Base-by-base conservation (phyloP, 176 grass and related monocot genomes). In the Ampelocalamus luodianensis region DNA sequence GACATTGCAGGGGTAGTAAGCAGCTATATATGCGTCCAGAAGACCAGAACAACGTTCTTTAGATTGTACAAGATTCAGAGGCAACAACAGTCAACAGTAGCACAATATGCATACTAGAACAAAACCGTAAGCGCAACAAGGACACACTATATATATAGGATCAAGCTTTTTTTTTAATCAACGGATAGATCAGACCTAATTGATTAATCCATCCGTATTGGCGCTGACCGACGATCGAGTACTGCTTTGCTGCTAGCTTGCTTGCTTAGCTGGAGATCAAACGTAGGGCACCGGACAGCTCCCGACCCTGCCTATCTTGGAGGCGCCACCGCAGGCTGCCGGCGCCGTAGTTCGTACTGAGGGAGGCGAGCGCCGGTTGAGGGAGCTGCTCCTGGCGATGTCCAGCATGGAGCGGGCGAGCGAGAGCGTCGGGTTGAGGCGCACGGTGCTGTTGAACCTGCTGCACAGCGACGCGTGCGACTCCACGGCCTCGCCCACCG, bases 371-470 rank as follows among this genome's bases (percentile, higher is more conserved):
- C 16, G 56, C 7, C 55, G 77, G 34, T 23, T 65, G 55, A 74
- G 14, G 48, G 27, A 72, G 69, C 77, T 85, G 49, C 77, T 82
- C 76, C 79, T 85, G 20, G 90, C 86, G 17, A 85, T 84, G 83
- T 91, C 86, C 51, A 68, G 79, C 77, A 91, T 88, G 48, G 86
- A 58, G 61, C 68, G 68, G 22, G 81, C 89, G 24, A 88, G 76
- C 54, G 78, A 87, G 14, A 91, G 86, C 44, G 71, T 87, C 32
- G 85, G 85, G 68, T 91, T 87, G 67, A 87, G 22, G 79, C 80
- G 79, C 17, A 83, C 78, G 65, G 85, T 87, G n/a, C 50, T 50
- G 80, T 84, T 91, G 76, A 91, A 88, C 22, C 78, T 84, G 74
- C 48, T 72, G 85, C 80, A 91, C 37, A 87, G 44, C 26, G 37